Percentiles rank a stretch among this genome's conserved stretches.
phyloP scores from a whole-genome alignment of 805 yeast species.

The Metschnikowia orientalis region DNA sequence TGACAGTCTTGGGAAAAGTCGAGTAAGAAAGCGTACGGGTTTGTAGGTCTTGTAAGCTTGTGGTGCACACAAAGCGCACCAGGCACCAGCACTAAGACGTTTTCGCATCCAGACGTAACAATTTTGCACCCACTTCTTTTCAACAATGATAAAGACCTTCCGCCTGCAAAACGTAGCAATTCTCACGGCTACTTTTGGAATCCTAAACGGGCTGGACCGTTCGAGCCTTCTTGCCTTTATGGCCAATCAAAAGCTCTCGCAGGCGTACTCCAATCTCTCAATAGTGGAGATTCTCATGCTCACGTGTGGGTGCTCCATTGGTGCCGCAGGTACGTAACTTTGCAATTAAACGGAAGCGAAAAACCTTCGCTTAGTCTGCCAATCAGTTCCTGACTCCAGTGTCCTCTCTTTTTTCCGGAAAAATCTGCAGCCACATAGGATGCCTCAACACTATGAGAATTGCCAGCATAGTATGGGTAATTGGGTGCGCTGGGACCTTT shows the following conservation, averaged over 20 bases:
- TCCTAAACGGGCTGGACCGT: slow-evolving; percentile 28
- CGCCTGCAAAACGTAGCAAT: slow-evolving; percentile 10
- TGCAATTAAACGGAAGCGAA: too few species aligned
- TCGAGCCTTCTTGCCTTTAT: slow-evolving; percentile 22
- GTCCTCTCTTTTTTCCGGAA: slow-evolving; percentile 30
- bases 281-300: slow-evolving; percentile 24
- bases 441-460: slow-evolving; percentile 23
- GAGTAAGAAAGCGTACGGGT: too few species aligned
- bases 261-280: slow-evolving; percentile 19
- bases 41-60: too few species aligned
- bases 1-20: too few species aligned
- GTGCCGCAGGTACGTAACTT: slow-evolving; percentile 30
- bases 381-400: slow-evolving; percentile 22
- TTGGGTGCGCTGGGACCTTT: slow-evolving; percentile 23
- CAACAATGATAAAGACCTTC: slow-evolving; percentile 6
- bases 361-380: too few species aligned
- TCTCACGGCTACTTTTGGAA: slow-evolving; percentile 24
- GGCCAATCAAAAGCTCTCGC: slow-evolving; percentile 18
- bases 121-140: slow-evolving; percentile 22
- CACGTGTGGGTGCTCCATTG: slow-evolving; percentile 27
- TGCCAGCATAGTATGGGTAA: slow-evolving; percentile 25
- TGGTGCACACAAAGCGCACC: too few species aligned
- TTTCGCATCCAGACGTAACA: too few species aligned
- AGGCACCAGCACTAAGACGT: too few species aligned
- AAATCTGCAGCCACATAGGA: slow-evolving; percentile 27